A percentile compares a stretch with the other conserved stretches of the same genome.
Evolutionary conservation across 2,329 filamentous ascomycete genomes (phyloP).

Genomic region (Geosmithia morbida): DNA sequence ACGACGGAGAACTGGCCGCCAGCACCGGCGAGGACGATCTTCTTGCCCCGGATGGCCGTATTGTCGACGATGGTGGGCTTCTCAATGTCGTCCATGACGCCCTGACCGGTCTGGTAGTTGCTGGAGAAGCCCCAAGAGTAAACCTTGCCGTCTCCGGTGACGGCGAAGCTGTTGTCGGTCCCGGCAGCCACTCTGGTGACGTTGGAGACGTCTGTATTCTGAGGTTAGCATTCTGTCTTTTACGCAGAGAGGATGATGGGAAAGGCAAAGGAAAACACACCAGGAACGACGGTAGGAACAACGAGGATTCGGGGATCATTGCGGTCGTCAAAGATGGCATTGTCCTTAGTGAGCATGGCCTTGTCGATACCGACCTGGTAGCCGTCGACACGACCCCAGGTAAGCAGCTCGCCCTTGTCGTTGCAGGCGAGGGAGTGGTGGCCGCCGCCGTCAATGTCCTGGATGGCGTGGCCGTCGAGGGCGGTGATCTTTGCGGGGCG

Average conservation of each 20-base stretch:
- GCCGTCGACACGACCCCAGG: conserved; percentile 44
- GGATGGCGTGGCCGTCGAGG: conserved; percentile 49
- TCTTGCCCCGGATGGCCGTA: conserved; percentile 61
- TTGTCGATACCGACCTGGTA: conserved; percentile 42
- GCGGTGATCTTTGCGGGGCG: conserved; percentile 52
- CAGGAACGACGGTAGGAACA: conserved; percentile 22
- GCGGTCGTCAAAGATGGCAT: conserved; percentile 47
- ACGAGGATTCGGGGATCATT: conserved; percentile 50
- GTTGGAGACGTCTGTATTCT: conserved; percentile 29
- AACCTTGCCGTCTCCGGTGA: conserved; percentile 55
- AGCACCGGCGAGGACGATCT: conserved; percentile 66
- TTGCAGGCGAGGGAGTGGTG: conserved; percentile 62
- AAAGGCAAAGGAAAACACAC: conserved; percentile 16
- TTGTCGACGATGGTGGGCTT: conserved; percentile 73
- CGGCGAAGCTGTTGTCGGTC: conserved; percentile 60
- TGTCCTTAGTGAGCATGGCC: conserved; percentile 29
- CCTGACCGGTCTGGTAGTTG: conserved; percentile 68
- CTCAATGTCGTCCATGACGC: conserved; percentile 64
- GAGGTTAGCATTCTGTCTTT: neutral
- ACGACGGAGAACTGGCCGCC: conserved; percentile 72
- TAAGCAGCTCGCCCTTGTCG: conserved; percentile 38
- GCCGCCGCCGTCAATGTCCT: conserved; percentile 51
- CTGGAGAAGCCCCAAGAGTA: conserved; percentile 72
- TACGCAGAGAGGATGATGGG: neutral
- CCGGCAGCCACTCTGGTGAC: conserved; percentile 43